phyloP scores from a whole-genome alignment of 257 asterid genomes.

The Linderniella brevidens region DNA sequence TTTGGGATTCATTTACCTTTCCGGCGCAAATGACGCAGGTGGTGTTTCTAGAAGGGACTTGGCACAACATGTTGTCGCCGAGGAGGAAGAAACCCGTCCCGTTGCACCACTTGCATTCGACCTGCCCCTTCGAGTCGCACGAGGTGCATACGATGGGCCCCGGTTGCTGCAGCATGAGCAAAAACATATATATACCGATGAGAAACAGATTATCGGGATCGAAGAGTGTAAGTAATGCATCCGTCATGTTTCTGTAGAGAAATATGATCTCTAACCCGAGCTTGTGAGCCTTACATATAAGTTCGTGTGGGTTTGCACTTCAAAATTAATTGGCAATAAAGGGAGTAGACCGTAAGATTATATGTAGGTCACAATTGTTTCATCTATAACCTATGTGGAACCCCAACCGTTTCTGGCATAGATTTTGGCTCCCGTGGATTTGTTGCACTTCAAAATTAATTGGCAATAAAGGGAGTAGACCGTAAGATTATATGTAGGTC shows the following conservation, averaged over 20 bases:
- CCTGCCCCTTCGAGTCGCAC: conserved; percentile 59
- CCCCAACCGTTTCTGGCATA: no score
- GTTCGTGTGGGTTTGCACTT: no score
- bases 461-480: no score
- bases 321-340: no score
- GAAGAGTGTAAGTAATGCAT: not conserved
- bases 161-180: conserved; percentile 59
- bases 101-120: conserved; percentile 85
- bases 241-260: not conserved
- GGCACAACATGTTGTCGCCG: conserved; percentile 90
- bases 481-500: no score
- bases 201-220: not conserved
- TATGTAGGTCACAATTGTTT: no score
- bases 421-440: no score
- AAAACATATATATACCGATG: conserved; percentile 9
- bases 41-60: conserved; percentile 81
- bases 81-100: conserved; percentile 94
- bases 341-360: no score
- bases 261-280: no score
- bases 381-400: no score
- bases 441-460: no score
- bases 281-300: no score
- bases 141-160: conserved; percentile 65
- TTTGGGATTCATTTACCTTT: conserved; percentile 28
- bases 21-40: conserved; percentile 71